Conservation (phyloP, 2,329 filamentous ascomycete genomes). For the Penicillium decumbens region DNA sequence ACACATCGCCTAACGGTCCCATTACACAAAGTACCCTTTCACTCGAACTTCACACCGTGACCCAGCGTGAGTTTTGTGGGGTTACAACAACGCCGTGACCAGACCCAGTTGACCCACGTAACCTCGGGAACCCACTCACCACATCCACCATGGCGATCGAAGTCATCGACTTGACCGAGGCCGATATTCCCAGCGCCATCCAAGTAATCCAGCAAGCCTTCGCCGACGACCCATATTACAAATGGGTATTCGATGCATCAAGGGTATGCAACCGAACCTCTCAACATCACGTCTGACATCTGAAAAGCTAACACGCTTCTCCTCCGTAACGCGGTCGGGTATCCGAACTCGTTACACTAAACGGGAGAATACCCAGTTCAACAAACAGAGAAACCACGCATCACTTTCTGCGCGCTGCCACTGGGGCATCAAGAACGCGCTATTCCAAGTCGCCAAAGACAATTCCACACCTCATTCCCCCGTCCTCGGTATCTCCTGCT, state of each 20-base stretch:
- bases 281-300: no score
- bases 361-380: constrained; percentile 47
- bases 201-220: constrained; percentile 64
- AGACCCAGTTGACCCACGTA: not conserved
- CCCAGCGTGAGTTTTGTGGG: not conserved
- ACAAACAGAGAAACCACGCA: constrained; percentile 55
- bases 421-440: constrained; percentile 68
- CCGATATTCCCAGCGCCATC: constrained; percentile 60
- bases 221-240: constrained; percentile 62
- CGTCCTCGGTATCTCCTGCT: constrained; percentile 70
- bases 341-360: constrained; percentile 6
- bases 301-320: constrained; percentile 16
- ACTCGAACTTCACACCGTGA: not conserved
- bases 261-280: constrained; percentile 43
- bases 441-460: constrained; percentile 68
- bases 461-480: constrained; percentile 33
- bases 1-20: not conserved
- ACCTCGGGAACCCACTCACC: not conserved
- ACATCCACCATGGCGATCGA: constrained; percentile 47
- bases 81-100: not conserved
- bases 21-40: not conserved
- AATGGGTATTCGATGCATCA: constrained; percentile 59
- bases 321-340: constrained; percentile 18
- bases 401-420: constrained; percentile 62
- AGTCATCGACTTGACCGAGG: constrained; percentile 53